Evolutionary conservation across 768 basidiomycete species (phyloP).

Genomic region (Tylopilus felleus): DNA sequence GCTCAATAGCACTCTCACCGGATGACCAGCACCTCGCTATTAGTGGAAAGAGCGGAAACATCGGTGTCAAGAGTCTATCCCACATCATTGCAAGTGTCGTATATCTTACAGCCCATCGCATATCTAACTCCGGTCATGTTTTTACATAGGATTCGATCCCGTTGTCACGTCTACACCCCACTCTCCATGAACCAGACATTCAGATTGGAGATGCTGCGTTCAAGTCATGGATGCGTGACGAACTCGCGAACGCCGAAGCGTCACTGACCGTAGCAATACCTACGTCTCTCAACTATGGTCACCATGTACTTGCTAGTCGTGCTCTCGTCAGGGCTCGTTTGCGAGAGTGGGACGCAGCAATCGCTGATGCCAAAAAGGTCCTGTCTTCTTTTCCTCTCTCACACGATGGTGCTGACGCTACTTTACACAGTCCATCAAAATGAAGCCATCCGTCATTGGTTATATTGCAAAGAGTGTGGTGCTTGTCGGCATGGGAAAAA

Average conservation of each 20-base stretch:
- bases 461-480: constrained; percentile 3
- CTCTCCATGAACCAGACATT: background rate
- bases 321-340: background rate
- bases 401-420: background rate
- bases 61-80: background rate
- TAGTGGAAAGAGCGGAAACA: background rate
- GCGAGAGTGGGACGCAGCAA: background rate
- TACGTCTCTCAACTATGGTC: background rate
- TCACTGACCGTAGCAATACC: background rate
- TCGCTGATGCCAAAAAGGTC: constrained; percentile 1
- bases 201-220: background rate
- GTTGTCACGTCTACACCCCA: background rate
- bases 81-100: background rate
- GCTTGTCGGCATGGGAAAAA: background rate
- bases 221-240: background rate
- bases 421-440: background rate
- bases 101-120: no score
- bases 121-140: background rate
- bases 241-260: background rate
- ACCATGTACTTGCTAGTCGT: background rate
- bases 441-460: constrained; percentile 1
- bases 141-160: background rate
- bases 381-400: background rate
- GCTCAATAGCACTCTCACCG: constrained; percentile 1
- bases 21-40: background rate